Percentiles rank a stretch among this genome's conserved stretches.
phyloP scores from a whole-genome alignment of 192 early-diverging fungal genomes.

The Rhizoclosmatium sp. region DNA sequence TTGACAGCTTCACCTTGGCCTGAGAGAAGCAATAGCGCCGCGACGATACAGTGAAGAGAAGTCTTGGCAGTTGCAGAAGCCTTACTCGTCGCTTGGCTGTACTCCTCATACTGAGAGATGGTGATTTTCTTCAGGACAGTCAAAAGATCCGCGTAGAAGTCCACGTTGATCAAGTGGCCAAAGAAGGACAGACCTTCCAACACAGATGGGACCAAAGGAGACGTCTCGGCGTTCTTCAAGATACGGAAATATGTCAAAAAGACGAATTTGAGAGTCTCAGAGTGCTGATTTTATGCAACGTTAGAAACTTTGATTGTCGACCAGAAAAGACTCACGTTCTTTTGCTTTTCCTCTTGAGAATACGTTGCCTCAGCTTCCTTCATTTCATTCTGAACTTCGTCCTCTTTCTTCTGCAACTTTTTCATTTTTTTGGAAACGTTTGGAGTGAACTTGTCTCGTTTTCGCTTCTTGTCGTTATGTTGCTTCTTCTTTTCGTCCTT shows the following conservation, averaged over 20 bases:
- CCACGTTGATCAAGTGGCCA: conserved; percentile 95
- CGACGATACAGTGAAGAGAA: conserved; percentile 87
- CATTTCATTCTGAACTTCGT: conserved; percentile 79
- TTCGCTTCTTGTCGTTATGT: conserved; percentile 39
- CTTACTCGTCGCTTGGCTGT: conserved; percentile 47
- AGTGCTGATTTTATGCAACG: conserved; percentile 59
- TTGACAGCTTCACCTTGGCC: conserved; percentile 93
- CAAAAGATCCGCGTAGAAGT: conserved; percentile 93
- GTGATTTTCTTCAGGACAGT: conserved; percentile 84
- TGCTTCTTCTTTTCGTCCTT: conserved; percentile 47
- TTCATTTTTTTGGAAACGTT: conserved; percentile 61
- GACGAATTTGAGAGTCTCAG: conserved; percentile 92
- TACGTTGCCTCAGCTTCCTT: conserved; percentile 92
- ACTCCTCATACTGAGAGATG: conserved; percentile 65
- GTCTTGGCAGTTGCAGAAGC: conserved; percentile 64
- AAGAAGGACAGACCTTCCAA: conserved; percentile 81
- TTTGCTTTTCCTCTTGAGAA: conserved; percentile 81
- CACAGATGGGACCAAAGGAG: conserved; percentile 75
- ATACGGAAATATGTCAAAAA: conserved; percentile 96
- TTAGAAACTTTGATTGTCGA: too few relatives aligned
- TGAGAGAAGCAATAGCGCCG: conserved; percentile 85
- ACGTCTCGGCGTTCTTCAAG: conserved; percentile 82
- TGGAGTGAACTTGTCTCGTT: conserved; percentile 57
- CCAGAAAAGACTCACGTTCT: conserved; percentile 55
- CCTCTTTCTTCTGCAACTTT: conserved; percentile 77